phyloP scores from a whole-genome alignment of 257 asterid species.

The Jacaranda mimosifolia region DNA sequence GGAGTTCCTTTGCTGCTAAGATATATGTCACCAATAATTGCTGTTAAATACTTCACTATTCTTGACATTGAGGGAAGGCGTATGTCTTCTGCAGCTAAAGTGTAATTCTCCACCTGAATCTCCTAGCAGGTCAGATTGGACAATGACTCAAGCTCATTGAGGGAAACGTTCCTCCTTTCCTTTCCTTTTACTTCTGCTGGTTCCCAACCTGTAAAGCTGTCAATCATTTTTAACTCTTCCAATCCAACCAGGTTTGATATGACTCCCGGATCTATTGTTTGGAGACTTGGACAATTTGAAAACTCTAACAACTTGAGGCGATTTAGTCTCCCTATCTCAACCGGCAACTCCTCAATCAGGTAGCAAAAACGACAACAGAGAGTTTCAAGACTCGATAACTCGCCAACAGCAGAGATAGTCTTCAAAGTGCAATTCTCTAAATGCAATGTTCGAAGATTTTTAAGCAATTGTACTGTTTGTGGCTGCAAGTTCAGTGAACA shows the following conservation, averaged over 20 bases:
- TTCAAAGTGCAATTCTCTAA: background rate
- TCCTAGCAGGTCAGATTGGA: too few species aligned
- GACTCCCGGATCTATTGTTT: background rate
- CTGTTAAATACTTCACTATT: background rate
- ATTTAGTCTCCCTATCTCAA: background rate
- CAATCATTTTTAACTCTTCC: background rate
- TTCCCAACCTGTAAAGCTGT: too few species aligned
- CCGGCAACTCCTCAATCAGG: background rate
- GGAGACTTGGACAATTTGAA: background rate
- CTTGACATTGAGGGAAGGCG: background rate
- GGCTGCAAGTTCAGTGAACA: too few species aligned
- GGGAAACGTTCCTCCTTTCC: too few species aligned
- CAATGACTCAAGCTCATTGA: too few species aligned
- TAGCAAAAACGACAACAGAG: background rate
- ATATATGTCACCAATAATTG: background rate
- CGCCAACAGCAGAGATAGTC: constrained; percentile 6
- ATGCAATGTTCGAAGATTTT: background rate
- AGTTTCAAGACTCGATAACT: background rate
- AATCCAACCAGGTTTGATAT: background rate
- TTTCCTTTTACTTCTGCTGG: too few species aligned
- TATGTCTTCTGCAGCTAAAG: background rate
- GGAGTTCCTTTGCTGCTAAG: too few species aligned
- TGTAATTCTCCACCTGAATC: background rate
- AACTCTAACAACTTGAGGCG: too few species aligned
- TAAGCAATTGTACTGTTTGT: too few species aligned